Evolutionary conservation across 2,329 filamentous ascomycete species (phyloP), one percentile per base, ranked within the genome.

Genomic region (Ophiosphaerella narmari): DNA sequence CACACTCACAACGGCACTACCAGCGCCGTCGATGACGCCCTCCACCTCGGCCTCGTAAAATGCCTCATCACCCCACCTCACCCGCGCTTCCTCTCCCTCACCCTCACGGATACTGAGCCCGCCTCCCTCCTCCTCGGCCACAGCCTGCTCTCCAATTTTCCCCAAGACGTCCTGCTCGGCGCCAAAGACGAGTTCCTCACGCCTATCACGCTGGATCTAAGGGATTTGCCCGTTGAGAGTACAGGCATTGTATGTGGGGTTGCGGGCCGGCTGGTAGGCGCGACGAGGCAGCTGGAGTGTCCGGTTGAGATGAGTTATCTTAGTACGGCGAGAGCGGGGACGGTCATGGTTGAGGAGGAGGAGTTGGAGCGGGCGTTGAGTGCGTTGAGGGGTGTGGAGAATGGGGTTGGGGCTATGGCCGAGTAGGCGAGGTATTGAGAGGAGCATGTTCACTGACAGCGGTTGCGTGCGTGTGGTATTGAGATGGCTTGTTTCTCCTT

Each of bases 181-280:
- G 83, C 87, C 53, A 89, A 84, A 39, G 86, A 86, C 45, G 86
- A 86, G 58, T 85, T 84, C 50, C 80, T 92, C 31, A 85, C 95
- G 1, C 91, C 94, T 1, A 94, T 99, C 61, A 93, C 91, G 50
- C 81, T 99, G 3, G 91, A 97, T 63, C 80, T 99, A 23, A 85
- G 84, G 16, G 85, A 85, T 36, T 77, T 97, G 35, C 90, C 93
- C 0, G 81, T 93, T 36, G 91, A 96, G 71, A 91, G 91, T 7
- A 96, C 92, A 0, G 93, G 93, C 18, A 97, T 99, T 50, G 91
- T 99, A 3, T 97, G 92, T 61, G 93, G 94, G 24, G 90, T 99
- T 2, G 92, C 93, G 0, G 90, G 91, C 23, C 83, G 86, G 46
- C 79, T 97, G 24, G 88, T 91, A 1, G 85, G 89, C 42, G 89